phyloP scores from a whole-genome alignment of 2,329 filamentous ascomycete genomes.

The Aspergillus unguis region DNA sequence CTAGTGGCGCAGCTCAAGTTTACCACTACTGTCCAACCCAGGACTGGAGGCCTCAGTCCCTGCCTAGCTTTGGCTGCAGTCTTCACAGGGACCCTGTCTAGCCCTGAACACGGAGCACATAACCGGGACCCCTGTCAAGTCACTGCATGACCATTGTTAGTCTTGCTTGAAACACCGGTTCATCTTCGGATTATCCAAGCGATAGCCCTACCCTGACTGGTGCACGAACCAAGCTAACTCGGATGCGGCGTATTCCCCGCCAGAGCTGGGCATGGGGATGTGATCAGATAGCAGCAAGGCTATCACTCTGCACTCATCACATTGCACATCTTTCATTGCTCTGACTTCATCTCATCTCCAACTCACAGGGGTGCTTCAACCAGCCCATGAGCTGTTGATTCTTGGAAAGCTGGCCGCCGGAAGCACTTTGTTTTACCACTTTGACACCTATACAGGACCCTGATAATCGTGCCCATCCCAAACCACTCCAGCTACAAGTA shows the following conservation, averaged over 20 bases:
- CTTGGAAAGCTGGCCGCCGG: no score
- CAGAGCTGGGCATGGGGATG: neutral
- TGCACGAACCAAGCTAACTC: constrained; percentile 4
- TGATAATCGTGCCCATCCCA: neutral
- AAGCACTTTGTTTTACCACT: no score
- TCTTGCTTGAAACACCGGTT: constrained; percentile 3
- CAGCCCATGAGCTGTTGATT: no score
- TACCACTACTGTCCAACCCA: neutral
- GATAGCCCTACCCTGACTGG: constrained; percentile 3
- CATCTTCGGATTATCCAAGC: neutral
- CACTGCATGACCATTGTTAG: constrained; percentile 1
- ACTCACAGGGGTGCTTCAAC: no score
- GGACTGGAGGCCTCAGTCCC: neutral
- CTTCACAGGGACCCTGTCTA: neutral
- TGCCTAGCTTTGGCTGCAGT: neutral
- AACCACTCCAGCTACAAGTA: neutral
- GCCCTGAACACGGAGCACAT: neutral
- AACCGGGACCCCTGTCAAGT: constrained; percentile 1
- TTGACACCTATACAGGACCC: no score
- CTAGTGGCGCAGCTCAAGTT: neutral
- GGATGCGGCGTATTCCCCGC: constrained; percentile 12
- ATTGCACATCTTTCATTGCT: neutral
- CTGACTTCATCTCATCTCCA: neutral
- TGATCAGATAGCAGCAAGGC: constrained; percentile 2
- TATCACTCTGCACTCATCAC: neutral